Evolutionary conservation across 202 grass and related monocot species (phyloP).

Genomic region (Panicum hallii): DNA sequence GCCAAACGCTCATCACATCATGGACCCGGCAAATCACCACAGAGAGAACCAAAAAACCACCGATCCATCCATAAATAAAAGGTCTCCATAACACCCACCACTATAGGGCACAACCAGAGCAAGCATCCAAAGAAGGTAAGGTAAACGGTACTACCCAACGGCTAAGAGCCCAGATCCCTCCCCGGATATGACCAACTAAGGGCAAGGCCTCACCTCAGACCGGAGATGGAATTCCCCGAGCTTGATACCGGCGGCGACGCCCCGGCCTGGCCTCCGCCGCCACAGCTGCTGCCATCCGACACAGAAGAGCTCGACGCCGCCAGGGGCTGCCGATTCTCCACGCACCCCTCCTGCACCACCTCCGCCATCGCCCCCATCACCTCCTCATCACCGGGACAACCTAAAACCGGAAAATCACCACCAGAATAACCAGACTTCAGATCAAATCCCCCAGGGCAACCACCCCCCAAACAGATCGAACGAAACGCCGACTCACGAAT

Average conservation of each 20-base stretch:
- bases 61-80: slow-evolving; percentile 17
- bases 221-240: slow-evolving; percentile 69
- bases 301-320: slow-evolving; percentile 77
- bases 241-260: slow-evolving; percentile 79
- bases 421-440: slow-evolving; percentile 18
- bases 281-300: slow-evolving; percentile 73
- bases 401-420: slow-evolving; percentile 46
- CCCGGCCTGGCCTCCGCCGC: slow-evolving; percentile 51
- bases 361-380: slow-evolving; percentile 59
- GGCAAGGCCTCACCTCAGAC: slow-evolving; percentile 60
- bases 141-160: slow-evolving; percentile 35
- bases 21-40: not conserved
- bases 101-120: slow-evolving; percentile 25
- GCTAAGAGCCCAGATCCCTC: slow-evolving; percentile 36
- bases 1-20: not conserved
- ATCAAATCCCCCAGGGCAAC: slow-evolving; percentile 39
- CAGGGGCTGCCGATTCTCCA: slow-evolving; percentile 91
- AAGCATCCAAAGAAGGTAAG: slow-evolving; percentile 41
- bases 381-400: slow-evolving; percentile 31
- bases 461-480: slow-evolving; percentile 49
- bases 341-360: slow-evolving; percentile 64
- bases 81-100: not conserved
- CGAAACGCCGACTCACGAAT: slow-evolving; percentile 53
- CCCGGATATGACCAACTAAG: slow-evolving; percentile 11
- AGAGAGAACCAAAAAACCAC: slow-evolving; percentile 11